Base-by-base conservation (phyloP, 1,284 basidiomycete species). In the Coriolopsis trogii region DNA sequence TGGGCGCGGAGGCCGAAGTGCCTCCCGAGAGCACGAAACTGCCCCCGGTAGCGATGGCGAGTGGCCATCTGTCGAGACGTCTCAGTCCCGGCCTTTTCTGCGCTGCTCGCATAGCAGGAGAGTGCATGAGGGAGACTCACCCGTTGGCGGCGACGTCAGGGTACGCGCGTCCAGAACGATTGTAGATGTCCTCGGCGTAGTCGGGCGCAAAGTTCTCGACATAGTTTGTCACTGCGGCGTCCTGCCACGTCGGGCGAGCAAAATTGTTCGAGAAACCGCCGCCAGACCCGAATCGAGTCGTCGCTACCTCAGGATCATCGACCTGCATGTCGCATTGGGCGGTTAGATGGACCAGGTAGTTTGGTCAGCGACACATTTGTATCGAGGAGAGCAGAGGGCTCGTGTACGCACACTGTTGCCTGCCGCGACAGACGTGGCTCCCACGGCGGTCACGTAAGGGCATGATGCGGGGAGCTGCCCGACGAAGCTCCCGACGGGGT, bases 21-120 rank as follows among this genome's bases (percentile, higher is more conserved):
- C 58, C 60, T 23, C 44, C 53, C 1, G 28, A 41, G 13, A 36
- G 24, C 1, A 28, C 12, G 7, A 69, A 70, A 60, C 36, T 56
- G 58, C 70, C 60, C 20, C 40, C 61, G 62, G 21, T 58, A 55
- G 56, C 70, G 46, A 70, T 59, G 16, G 73, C 67, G n/a, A 41
- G 36, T 63, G 51, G 31, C 66, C 67, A 59, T n/a, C n/a, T n/a
- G n/a, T n/a, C n/a, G n/a, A n/a, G n/a, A n/a, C n/a, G n/a, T n/a
- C n/a, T n/a, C n/a, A n/a, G n/a, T n/a, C n/a, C n/a, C n/a, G n/a
- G n/a, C n/a, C n/a, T n/a, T n/a, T n/a, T n/a, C n/a, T n/a, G n/a
- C n/a, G n/a, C n/a, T n/a, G n/a, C n/a, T n/a, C n/a, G n/a, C n/a
- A n/a, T n/a, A n/a, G n/a, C n/a, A n/a, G n/a, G n/a, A n/a, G n/a